These are phyloP conservation scores for Blastocystis sp. DNA, from an alignment of 352 stramenopile species.

Conservation along the genomic window DNA sequence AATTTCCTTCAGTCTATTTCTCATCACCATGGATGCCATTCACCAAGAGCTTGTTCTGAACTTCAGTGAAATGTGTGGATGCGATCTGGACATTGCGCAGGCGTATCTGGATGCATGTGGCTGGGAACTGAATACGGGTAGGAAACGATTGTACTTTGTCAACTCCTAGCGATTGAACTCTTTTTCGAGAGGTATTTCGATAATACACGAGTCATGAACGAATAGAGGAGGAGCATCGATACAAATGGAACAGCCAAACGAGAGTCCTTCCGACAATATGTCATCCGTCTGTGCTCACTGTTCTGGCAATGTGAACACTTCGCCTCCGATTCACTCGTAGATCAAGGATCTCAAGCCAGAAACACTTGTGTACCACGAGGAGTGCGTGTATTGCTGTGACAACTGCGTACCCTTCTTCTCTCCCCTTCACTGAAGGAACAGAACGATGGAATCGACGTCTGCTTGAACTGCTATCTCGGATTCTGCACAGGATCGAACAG, in stretches of 20 bases:
- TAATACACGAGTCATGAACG: background rate
- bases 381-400: conserved; percentile 45
- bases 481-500: conserved; percentile 1
- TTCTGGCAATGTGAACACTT: background rate
- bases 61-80: conserved; percentile 44
- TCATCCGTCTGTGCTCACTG: background rate
- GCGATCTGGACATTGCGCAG: background rate
- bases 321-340: background rate
- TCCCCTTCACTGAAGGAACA: background rate
- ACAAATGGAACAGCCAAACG: background rate
- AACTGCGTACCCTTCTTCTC: background rate
- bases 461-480: conserved; percentile 9
- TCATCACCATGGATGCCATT: background rate
- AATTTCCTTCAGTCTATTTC: conserved; percentile 15
- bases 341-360: background rate
- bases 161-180: conserved; percentile 1
- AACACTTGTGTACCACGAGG: conserved; percentile 25
- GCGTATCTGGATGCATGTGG: conserved; percentile 37
- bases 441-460: conserved; percentile 23
- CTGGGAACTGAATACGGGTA: conserved; percentile 13
- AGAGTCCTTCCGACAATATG: background rate
- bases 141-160: background rate
- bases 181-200: conserved; percentile 46
- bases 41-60: background rate
- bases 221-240: conserved; percentile 26